Percentiles rank a stretch among this genome's conserved stretches.
Conservation (phyloP, 2,329 filamentous ascomycete genomes). For the Camptophora hylomeconis region DNA sequence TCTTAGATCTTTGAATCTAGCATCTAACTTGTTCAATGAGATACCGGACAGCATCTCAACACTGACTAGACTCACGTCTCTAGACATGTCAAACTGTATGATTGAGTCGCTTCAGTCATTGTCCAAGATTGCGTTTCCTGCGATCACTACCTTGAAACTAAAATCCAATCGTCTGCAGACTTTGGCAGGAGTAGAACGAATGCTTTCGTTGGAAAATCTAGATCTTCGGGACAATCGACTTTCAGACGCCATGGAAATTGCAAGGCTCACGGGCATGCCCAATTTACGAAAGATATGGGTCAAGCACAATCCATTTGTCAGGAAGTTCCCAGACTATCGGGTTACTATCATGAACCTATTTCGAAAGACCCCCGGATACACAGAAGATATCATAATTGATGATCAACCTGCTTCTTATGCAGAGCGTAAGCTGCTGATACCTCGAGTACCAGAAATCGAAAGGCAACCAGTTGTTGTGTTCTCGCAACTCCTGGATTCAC, state of each 20-base stretch:
- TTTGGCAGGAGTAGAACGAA: slow-evolving; percentile 76
- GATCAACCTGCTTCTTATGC: slow-evolving; percentile 68
- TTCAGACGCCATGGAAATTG: slow-evolving; percentile 81
- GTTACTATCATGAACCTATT: slow-evolving; percentile 94
- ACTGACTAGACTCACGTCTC: slow-evolving; percentile 72
- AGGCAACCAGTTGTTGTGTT: slow-evolving; percentile 54
- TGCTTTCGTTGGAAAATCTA: slow-evolving; percentile 76
- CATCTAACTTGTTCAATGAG: slow-evolving; percentile 84
- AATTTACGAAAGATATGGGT: slow-evolving; percentile 90
- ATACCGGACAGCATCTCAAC: slow-evolving; percentile 82
- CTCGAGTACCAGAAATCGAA: slow-evolving; percentile 63
- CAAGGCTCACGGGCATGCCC: slow-evolving; percentile 76
- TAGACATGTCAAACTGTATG: slow-evolving; percentile 96
- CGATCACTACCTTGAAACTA: slow-evolving; percentile 85
- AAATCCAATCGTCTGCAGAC: slow-evolving; percentile 77
- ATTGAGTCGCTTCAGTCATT: slow-evolving; percentile 87
- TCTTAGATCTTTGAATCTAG: slow-evolving; percentile 82
- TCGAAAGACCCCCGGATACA: slow-evolving; percentile 75
- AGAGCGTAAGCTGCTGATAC: slow-evolving; percentile 72
- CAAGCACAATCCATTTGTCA: slow-evolving; percentile 79
- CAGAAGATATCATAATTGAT: slow-evolving; percentile 83
- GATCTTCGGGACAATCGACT: slow-evolving; percentile 85
- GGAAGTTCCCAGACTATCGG: slow-evolving; percentile 72
- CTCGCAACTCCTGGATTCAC: slow-evolving; percentile 6
- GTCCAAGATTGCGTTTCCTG: slow-evolving; percentile 71